Evolutionary conservation across 768 basidiomycete genomes (phyloP).

Genomic region (Tricholoma hemisulphureum): DNA sequence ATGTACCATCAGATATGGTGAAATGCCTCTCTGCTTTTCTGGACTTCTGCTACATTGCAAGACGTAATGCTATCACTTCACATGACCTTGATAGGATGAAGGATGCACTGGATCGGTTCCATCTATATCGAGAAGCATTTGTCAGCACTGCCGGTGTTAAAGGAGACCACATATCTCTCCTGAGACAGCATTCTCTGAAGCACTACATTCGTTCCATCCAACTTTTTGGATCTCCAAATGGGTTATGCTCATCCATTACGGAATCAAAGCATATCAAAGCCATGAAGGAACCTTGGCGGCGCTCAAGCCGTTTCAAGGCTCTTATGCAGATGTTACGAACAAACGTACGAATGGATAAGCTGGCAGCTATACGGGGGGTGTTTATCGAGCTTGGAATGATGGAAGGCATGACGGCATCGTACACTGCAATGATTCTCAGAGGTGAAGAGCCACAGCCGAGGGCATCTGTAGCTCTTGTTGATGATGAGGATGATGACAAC

Average conservation of each 20-base stretch:
- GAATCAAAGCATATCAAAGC: too few species aligned
- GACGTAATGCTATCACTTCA: slow-evolving; percentile 18
- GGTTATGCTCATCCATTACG: slow-evolving; percentile 19
- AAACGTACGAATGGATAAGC: background rate
- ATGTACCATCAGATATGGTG: slow-evolving; percentile 16
- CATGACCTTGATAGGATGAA: slow-evolving; percentile 7
- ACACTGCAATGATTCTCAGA: background rate
- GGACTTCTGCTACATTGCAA: slow-evolving; percentile 23
- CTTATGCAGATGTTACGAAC: background rate
- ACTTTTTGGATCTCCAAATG: slow-evolving; percentile 24
- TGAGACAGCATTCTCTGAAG: slow-evolving; percentile 1
- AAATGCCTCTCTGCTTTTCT: slow-evolving; percentile 14
- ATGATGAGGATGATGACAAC: background rate
- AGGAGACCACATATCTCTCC: background rate
- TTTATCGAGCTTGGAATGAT: background rate
- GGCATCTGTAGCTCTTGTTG: background rate
- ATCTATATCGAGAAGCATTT: slow-evolving; percentile 1
- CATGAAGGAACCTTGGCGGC: background rate
- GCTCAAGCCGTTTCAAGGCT: background rate
- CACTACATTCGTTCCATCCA: background rate
- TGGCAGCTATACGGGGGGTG: background rate
- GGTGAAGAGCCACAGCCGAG: background rate
- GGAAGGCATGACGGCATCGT: slow-evolving; percentile 1
- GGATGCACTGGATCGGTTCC: background rate
- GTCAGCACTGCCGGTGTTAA: slow-evolving; percentile 5